phyloP scores from a whole-genome alignment of 2,329 filamentous ascomycete genomes.

The Sclerotinia borealis region DNA sequence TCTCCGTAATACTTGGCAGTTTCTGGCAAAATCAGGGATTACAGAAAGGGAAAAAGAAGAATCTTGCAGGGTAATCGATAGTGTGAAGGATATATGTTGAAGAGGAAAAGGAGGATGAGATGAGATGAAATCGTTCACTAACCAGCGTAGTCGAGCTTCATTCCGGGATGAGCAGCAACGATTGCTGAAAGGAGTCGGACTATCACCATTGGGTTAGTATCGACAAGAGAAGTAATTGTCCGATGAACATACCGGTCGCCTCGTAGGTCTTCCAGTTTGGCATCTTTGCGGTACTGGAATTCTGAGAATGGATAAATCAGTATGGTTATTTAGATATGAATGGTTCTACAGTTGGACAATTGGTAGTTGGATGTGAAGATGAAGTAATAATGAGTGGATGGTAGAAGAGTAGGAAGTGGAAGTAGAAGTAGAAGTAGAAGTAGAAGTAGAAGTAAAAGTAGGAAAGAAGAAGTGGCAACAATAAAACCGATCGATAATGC shows the following conservation, averaged over 20 bases:
- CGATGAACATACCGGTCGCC: slow-evolving; percentile 35
- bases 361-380: not conserved
- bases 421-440: not conserved
- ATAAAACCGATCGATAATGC: not conserved
- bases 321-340: not conserved
- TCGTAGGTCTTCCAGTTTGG: slow-evolving; percentile 57
- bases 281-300: slow-evolving; percentile 35
- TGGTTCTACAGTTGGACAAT: too few relatives aligned
- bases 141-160: slow-evolving; percentile 58
- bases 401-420: not conserved
- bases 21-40: slow-evolving; percentile 35
- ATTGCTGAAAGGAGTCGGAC: slow-evolving; percentile 56
- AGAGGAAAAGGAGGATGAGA: not conserved
- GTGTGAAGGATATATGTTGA: not conserved
- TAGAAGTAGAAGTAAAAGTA: not conserved
- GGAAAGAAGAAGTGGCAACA: not conserved
- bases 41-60: not conserved
- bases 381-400: not conserved
- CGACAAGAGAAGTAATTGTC: not conserved
- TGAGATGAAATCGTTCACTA: slow-evolving; percentile 31
- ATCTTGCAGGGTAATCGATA: not conserved
- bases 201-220: slow-evolving; percentile 2
- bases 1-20: slow-evolving; percentile 44
- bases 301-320: not conserved
- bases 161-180: slow-evolving; percentile 48